Percentiles rank a stretch among this genome's conserved stretches.
Conservation (phyloP, 1,284 basidiomycete species). For the Prillingera fragicola region DNA sequence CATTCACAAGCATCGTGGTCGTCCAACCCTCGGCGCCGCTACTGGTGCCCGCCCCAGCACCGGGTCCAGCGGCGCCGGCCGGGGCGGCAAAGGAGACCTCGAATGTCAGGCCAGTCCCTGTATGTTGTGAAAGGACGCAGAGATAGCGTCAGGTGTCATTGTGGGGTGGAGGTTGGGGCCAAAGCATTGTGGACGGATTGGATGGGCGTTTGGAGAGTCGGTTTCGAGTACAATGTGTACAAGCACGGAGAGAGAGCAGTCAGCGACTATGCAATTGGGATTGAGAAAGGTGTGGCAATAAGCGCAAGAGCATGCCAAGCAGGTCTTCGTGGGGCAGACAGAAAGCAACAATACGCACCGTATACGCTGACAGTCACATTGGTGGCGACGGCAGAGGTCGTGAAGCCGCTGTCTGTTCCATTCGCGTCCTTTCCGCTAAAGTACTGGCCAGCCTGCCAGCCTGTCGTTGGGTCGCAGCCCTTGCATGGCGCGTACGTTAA, state of each 20-base stretch:
- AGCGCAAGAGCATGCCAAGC: no score
- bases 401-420: conserved; percentile 21
- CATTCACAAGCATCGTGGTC: conserved; percentile 14
- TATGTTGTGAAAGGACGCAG: no score
- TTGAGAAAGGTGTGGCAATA: no score
- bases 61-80: no score
- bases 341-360: neutral
- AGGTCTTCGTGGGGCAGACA: no score
- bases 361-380: conserved; percentile 14
- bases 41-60: neutral
- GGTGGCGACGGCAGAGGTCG: conserved; percentile 8
- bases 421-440: conserved; percentile 5
- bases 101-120: conserved; percentile 6
- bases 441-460: conserved; percentile 1
- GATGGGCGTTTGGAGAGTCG: no score
- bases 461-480: conserved; percentile 14
- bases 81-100: neutral
- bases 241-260: no score
- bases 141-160: no score
- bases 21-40: conserved; percentile 4
- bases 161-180: no score
- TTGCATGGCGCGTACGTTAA: conserved; percentile 30
- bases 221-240: no score
- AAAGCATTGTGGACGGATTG: no score
- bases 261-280: no score